phyloP scores from a whole-genome alignment of 2,329 filamentous ascomycete genomes.

The Calonectria pauciramosa region DNA sequence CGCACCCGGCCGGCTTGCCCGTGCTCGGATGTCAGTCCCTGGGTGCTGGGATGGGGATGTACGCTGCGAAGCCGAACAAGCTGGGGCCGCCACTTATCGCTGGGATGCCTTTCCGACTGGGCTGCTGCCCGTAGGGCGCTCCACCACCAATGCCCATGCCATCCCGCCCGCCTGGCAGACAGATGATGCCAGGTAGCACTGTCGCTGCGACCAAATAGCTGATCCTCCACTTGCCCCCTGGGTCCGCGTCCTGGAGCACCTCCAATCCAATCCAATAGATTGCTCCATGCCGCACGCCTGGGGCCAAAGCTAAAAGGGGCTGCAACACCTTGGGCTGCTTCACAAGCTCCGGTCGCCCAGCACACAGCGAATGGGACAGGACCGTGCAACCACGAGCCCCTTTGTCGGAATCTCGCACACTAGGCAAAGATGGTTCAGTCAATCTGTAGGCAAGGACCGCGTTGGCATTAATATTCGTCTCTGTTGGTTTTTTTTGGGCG shows the following conservation, averaged over 20 bases:
- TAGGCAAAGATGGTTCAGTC: conserved; percentile 30
- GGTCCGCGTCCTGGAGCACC: neutral
- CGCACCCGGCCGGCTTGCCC: conserved; percentile 19
- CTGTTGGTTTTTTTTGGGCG: conserved; percentile 31
- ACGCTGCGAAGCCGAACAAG: conserved; percentile 22
- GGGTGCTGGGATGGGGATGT: conserved; percentile 1
- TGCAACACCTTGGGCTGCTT: conserved; percentile 16
- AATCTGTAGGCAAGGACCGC: conserved; percentile 34
- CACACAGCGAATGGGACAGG: conserved; percentile 41
- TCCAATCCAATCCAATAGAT: conserved; percentile 19
- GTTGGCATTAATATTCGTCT: conserved; percentile 40
- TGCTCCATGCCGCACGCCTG: conserved; percentile 15
- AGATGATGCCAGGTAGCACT: conserved; percentile 23
- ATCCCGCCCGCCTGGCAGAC: conserved; percentile 16
- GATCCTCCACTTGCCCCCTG: conserved; percentile 24
- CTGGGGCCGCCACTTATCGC: conserved; percentile 30
- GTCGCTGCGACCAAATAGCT: conserved; percentile 21
- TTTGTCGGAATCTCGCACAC: conserved; percentile 22
- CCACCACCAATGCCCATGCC: conserved; percentile 6
- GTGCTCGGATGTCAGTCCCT: conserved; percentile 19
- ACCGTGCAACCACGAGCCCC: conserved; percentile 41
- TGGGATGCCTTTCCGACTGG: conserved; percentile 18
- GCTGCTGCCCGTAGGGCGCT: conserved; percentile 3
- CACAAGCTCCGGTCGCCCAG: conserved; percentile 28
- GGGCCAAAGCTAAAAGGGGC: conserved; percentile 25